Evolutionary conservation across 2,329 filamentous ascomycete species (phyloP).

Genomic region (Claviceps maximensis): DNA sequence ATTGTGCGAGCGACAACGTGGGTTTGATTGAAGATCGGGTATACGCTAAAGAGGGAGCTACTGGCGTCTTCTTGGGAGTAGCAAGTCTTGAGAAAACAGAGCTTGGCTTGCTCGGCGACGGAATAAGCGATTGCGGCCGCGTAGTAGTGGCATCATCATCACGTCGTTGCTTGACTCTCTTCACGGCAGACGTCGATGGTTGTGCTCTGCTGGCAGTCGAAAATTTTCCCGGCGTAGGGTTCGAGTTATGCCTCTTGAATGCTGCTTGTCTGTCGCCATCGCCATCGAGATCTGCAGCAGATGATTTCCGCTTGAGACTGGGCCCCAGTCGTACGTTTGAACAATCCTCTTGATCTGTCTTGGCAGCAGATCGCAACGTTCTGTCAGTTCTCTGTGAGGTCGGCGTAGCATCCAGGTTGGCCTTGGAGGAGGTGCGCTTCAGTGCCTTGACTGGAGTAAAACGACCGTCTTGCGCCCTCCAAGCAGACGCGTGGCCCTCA

Average conservation of each 20-base stretch:
- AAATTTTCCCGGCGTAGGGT: conserved; percentile 9
- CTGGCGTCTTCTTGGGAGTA: conserved; percentile 60
- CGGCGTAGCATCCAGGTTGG: conserved; percentile 24
- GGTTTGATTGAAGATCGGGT: conserved; percentile 13
- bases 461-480: conserved; percentile 44
- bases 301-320: conserved; percentile 19
- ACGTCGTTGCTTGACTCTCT: conserved; percentile 56
- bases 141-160: conserved; percentile 56
- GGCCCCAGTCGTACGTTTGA: conserved; percentile 23
- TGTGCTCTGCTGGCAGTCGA: conserved; percentile 3
- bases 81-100: conserved; percentile 45
- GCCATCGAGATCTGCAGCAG: conserved; percentile 20
- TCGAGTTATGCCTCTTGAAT: conserved; percentile 15
- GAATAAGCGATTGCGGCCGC: conserved; percentile 43
- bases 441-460: conserved; percentile 33
- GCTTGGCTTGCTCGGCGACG: conserved; percentile 24
- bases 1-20: conserved; percentile 23
- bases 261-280: conserved; percentile 1
- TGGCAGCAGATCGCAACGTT: conserved; percentile 40
- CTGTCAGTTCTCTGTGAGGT: conserved; percentile 21
- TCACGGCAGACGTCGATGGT: conserved; percentile 31
- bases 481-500: conserved; percentile 69
- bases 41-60: conserved; percentile 42
- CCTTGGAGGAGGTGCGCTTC: conserved; percentile 33
- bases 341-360: conserved; percentile 54